Evolutionary conservation across 1,139 yeast genomes (phyloP).

Genomic region (Zygosaccharomyces pseudobailii): DNA sequence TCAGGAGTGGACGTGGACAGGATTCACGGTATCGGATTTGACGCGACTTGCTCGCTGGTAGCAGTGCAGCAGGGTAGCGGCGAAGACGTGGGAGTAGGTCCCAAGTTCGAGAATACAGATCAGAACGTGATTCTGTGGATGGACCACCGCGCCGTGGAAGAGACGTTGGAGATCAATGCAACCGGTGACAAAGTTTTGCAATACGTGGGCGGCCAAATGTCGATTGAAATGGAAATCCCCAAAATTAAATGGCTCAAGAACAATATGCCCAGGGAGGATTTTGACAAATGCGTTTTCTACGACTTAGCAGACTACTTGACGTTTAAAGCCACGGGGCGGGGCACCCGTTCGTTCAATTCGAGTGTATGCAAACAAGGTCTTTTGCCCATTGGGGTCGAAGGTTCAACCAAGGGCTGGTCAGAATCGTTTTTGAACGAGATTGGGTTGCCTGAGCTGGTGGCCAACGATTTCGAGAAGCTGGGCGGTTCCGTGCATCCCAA

Average conservation of each 20-base stretch:
- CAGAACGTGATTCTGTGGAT: conserved; percentile 93
- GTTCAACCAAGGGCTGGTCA: conserved; percentile 86
- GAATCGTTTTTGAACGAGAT: conserved; percentile 62
- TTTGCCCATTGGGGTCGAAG: conserved; percentile 87
- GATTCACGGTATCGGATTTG: conserved; percentile 88
- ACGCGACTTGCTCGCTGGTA: conserved; percentile 94
- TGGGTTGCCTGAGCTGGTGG: conserved; percentile 71
- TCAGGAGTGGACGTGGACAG: conserved; percentile 62
- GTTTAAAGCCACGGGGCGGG: conserved; percentile 82
- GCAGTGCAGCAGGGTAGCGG: conserved; percentile 64
- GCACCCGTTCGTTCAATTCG: conserved; percentile 82
- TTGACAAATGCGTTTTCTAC: conserved; percentile 72
- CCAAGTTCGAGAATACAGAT: conserved; percentile 64
- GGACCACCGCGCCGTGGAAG: conserved; percentile 93
- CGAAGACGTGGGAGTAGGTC: conserved; percentile 84
- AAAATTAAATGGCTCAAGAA: conserved; percentile 95
- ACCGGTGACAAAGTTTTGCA: conserved; percentile 74
- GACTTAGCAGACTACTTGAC: conserved; percentile 90
- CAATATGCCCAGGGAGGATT: conserved; percentile 60
- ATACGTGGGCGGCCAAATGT: conserved; percentile 97
- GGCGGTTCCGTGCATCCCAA: conserved; percentile 66
- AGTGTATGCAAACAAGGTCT: conserved; percentile 95
- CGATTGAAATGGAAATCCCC: conserved; percentile 96
- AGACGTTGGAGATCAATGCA: conserved; percentile 74
- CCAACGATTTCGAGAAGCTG: conserved; percentile 67